phyloP scores from a whole-genome alignment of 164 flowering plant species.

The Paratinospora sagittata region DNA sequence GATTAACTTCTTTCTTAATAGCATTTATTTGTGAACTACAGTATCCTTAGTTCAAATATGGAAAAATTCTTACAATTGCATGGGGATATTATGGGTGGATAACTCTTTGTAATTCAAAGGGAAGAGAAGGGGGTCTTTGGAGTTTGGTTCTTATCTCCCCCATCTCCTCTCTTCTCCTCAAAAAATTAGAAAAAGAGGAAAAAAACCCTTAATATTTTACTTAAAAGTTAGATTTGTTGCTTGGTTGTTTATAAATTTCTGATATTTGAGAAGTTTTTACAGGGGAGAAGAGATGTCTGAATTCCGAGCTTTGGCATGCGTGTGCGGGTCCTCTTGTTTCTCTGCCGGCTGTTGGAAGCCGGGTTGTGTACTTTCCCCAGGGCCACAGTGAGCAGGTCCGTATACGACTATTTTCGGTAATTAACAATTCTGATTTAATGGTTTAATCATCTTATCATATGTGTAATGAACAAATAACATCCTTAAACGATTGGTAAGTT shows the following conservation, averaged over 20 bases:
- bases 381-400: constrained; percentile 92
- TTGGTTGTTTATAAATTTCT: neutral
- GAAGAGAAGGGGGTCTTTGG: too few relatives aligned
- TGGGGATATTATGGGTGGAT: too few relatives aligned
- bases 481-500: neutral
- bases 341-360: constrained; percentile 79
- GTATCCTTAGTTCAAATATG: too few relatives aligned
- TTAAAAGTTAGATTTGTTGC: neutral
- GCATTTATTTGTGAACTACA: too few relatives aligned
- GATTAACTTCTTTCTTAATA: neutral
- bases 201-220: too few relatives aligned
- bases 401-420: neutral
- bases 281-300: constrained; percentile 73
- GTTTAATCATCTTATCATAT: neutral
- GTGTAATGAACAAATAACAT: neutral
- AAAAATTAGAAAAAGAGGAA: too few relatives aligned
- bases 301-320: constrained; percentile 98
- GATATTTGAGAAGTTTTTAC: constrained; percentile 6
- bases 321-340: constrained; percentile 99
- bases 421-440: constrained; percentile 12
- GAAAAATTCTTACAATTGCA: too few relatives aligned
- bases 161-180: too few relatives aligned
- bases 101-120: too few relatives aligned
- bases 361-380: constrained; percentile 89
- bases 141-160: too few relatives aligned